Percentiles rank a stretch among this genome's conserved stretches.
These are phyloP conservation scores for Tremella mesenterica DNA, from an alignment of 768 basidiomycete species.

Conservation along the genomic window DNA sequence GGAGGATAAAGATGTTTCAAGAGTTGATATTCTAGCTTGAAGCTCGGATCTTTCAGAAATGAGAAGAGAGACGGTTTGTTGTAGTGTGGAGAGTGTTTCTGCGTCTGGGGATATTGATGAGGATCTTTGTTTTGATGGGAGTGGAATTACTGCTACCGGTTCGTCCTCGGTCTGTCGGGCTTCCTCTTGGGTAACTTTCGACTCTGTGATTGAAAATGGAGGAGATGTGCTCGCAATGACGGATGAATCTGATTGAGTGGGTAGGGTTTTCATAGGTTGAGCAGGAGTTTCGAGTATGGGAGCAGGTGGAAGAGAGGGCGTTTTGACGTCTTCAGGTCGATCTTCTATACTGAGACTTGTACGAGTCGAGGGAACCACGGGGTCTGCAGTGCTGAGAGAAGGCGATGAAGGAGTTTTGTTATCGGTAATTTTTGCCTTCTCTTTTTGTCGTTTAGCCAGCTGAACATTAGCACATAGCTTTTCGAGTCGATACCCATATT, in stretches of 20 bases:
- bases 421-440: slow-evolving; percentile 16
- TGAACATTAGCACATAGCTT: background rate
- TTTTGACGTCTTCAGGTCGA: slow-evolving; percentile 27
- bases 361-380: slow-evolving; percentile 14
- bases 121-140: background rate
- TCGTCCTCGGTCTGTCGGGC: background rate
- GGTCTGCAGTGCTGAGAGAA: slow-evolving; percentile 14
- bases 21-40: slow-evolving; percentile 19
- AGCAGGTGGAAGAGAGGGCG: background rate
- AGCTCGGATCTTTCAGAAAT: slow-evolving; percentile 31
- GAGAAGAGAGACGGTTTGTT: slow-evolving; percentile 30
- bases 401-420: slow-evolving; percentile 21
- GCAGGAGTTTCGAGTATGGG: too few relatives aligned
- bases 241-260: background rate
- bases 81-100: slow-evolving; percentile 17
- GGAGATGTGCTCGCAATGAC: background rate
- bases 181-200: slow-evolving; percentile 1
- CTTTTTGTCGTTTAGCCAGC: slow-evolving; percentile 25
- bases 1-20: slow-evolving; percentile 11
- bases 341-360: slow-evolving; percentile 32
- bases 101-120: background rate
- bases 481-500: background rate
- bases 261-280: background rate
- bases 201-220: background rate
- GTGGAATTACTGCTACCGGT: slow-evolving; percentile 4